Evolutionary conservation across 192 early-diverging fungal genomes (phyloP).

Genomic region (Helicostylum pulchrum): DNA sequence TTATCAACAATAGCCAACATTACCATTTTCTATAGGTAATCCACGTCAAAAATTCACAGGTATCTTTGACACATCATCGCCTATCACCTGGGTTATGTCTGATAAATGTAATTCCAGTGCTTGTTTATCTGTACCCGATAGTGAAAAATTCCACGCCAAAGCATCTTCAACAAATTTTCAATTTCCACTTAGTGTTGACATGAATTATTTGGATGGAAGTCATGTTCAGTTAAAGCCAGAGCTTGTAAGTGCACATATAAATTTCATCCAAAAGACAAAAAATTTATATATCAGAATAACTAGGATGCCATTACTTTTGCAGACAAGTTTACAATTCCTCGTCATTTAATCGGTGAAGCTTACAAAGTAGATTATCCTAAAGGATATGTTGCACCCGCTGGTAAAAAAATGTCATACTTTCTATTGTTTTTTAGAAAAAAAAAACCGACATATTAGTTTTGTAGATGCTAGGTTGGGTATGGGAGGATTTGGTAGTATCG

Average conservation of each 20-base stretch:
- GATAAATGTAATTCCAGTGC: neutral
- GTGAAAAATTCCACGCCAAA: neutral
- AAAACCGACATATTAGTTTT: neutral
- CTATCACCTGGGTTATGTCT: neutral
- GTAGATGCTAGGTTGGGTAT: neutral
- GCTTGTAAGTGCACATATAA: neutral
- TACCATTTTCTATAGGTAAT: slow-evolving; percentile 4
- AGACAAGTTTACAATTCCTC: neutral
- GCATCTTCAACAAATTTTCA: neutral
- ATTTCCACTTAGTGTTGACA: neutral
- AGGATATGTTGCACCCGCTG: neutral
- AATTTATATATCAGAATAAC: neutral
- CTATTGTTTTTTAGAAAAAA: neutral
- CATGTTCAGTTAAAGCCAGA: neutral
- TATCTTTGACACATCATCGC: neutral
- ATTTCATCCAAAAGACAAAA: neutral
- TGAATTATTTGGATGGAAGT: slow-evolving; percentile 1
- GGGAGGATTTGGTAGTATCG: neutral
- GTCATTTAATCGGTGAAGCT: neutral
- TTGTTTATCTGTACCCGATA: neutral
- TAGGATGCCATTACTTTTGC: neutral
- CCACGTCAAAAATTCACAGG: neutral
- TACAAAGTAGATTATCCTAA: neutral
- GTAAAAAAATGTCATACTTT: neutral
- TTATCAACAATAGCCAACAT: neutral